phyloP scores from a whole-genome alignment of 2,329 filamentous ascomycete genomes.

The Botrytis medusae region DNA sequence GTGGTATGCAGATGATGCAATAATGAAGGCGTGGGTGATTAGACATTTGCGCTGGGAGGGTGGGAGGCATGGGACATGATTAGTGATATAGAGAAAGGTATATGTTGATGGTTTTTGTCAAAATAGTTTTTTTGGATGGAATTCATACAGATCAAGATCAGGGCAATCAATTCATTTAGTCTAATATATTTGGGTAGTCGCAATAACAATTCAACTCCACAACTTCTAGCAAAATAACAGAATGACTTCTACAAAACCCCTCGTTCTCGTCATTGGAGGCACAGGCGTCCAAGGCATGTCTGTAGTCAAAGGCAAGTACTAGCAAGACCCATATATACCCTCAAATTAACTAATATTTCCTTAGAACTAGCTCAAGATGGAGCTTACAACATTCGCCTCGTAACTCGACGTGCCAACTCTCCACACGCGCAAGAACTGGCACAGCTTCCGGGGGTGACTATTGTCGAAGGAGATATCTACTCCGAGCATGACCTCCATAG shows the following conservation, averaged over 20 bases:
- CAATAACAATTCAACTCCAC: background rate
- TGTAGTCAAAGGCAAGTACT: slow-evolving; percentile 39
- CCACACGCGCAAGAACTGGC: slow-evolving; percentile 40
- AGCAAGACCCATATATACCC: slow-evolving; percentile 29
- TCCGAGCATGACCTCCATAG: slow-evolving; percentile 40
- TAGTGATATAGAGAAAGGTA: slow-evolving; percentile 11
- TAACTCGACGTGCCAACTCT: slow-evolving; percentile 43
- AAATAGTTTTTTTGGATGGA: background rate
- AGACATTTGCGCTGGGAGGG: background rate
- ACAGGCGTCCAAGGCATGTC: slow-evolving; percentile 44
- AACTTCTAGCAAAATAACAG: background rate
- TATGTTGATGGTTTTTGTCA: background rate
- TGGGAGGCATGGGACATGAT: background rate
- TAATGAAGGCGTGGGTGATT: background rate
- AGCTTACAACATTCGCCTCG: slow-evolving; percentile 37
- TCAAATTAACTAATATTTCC: background rate
- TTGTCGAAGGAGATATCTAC: slow-evolving; percentile 43
- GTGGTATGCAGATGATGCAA: background rate
- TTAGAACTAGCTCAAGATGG: slow-evolving; percentile 18
- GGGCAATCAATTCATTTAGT: no score
- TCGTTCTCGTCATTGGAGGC: slow-evolving; percentile 51
- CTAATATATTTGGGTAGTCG: background rate
- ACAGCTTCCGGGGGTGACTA: slow-evolving; percentile 41
- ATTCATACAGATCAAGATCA: background rate
- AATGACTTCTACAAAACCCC: slow-evolving; percentile 43